These are phyloP conservation scores for Croton setiger DNA, from an alignment of 441 rosid species.

Conservation along the genomic window DNA sequence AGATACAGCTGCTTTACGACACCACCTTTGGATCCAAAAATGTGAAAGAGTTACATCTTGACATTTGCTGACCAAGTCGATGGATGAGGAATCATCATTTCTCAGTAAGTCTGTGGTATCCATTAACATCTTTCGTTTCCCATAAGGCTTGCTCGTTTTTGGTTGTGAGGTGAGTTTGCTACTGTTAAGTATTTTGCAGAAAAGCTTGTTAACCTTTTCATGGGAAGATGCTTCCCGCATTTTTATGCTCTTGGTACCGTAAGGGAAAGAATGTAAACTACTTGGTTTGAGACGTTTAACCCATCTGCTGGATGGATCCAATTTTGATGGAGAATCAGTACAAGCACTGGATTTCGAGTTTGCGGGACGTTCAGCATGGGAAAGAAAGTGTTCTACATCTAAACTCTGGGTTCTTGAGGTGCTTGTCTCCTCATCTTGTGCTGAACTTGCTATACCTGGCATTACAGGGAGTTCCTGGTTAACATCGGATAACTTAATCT, in stretches of 20 bases:
- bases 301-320: slow-evolving; percentile 67
- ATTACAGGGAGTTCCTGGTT: slow-evolving; percentile 42
- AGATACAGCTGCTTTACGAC: slow-evolving; percentile 30
- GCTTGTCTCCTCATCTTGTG: slow-evolving; percentile 49
- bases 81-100: slow-evolving; percentile 30
- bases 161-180: slow-evolving; percentile 34
- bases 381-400: slow-evolving; percentile 51
- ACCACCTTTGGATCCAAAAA: slow-evolving; percentile 86
- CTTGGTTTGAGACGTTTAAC: slow-evolving; percentile 75
- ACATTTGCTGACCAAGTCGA: slow-evolving; percentile 24
- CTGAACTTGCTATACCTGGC: slow-evolving; percentile 35
- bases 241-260: slow-evolving; percentile 45
- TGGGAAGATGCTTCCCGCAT: slow-evolving; percentile 40
- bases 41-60: slow-evolving; percentile 39
- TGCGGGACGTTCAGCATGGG: slow-evolving; percentile 31
- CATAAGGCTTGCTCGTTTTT: slow-evolving; percentile 26
- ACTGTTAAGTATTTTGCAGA: slow-evolving; percentile 33
- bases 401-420: slow-evolving; percentile 77
- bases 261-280: slow-evolving; percentile 31
- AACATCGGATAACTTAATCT: slow-evolving; percentile 46
- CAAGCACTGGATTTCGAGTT: slow-evolving; percentile 36
- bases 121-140: slow-evolving; percentile 21
- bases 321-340: slow-evolving; percentile 23
- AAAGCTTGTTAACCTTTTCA: slow-evolving; percentile 35
- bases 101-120: slow-evolving; percentile 25